Evolutionary conservation across 2,329 filamentous ascomycete genomes (phyloP), one percentile per base, ranked within the genome.

Genomic region (Sordariomycetes sp.): DNA sequence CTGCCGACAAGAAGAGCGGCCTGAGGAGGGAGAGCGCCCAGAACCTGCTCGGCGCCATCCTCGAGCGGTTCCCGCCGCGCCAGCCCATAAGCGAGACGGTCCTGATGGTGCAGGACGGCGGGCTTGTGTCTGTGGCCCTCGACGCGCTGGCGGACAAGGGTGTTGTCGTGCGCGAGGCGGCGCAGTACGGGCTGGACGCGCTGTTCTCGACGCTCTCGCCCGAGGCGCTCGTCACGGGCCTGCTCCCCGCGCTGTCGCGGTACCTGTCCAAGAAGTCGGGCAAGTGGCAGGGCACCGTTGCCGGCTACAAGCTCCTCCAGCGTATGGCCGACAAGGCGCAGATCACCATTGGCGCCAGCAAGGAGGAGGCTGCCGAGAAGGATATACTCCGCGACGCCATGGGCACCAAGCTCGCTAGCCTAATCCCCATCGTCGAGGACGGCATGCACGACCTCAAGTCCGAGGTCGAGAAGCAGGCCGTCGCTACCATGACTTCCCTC

Each of bases 261-360:
- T 97, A 97, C 69, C 78, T 99, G 34, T 77, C 78, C 67, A 95
- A 90, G 73, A 84, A 82, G 66, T 87, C 90, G 17, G 91, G 89
- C 62, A 99, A 99, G 74, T 99, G 94, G 94, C 94, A 99, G 74
- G 94, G 94, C 60, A 89, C 89, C 17, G 89, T 96, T 56, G 91
- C 87, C 60, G 94, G 89, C 52, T 86, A 87, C 67, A 84, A 87
- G 70, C 72, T 97, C 61, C 75, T 99, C 59, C 90, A 94, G 68
- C 89, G 85, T 71, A 95, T 97, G 86, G 94, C 94, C 53, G 88
- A 95, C 68, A 96, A 95, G 77, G 89, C 92, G 48, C 87, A 95
- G 78, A 84, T 95, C 70, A 85, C 86, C 57, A 82, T 89, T 61
- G 90, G 89, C 59, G 73, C 70, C 62, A 89, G 83, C 66, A 86